Evolutionary conservation across 192 early-diverging fungal species (phyloP), one percentile per base, ranked within the genome.

Genomic region (Podila verticillata): DNA sequence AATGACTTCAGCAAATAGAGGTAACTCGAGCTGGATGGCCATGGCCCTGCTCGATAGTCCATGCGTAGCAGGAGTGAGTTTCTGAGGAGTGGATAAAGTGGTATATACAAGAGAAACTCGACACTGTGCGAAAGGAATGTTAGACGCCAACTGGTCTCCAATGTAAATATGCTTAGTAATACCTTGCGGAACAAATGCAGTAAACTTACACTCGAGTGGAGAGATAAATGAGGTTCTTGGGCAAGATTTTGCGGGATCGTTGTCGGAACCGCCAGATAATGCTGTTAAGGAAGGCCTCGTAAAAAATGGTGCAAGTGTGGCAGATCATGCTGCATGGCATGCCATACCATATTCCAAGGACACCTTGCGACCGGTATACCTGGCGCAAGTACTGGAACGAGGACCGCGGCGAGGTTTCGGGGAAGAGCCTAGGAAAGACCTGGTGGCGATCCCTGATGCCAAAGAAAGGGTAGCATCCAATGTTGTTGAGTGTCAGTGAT

Each of bases 251-350:
- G 2, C 70, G 64, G 1, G 77, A 80, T 24, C 66, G 64, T n/a
- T 68, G 70, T 60, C 77, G 48, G 35, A 80, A 66, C 19, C 65
- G 64, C 61, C 70, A 70, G 31, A 80, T 65, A 28, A 80, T 72
- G 35, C 70, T 80, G 66, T 80, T 80, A 48, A 80, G 70, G n/a
- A 80, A 72, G 6, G 77, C 77, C 20, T 80, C 77, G 44, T 80
- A 80, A 48, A 80, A 80, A n/a, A 80, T 80, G 48, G 77, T 80
- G 57, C 77, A 80, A 5, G 70, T 80, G 57, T 80, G 77, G 48
- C 77, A 80, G 12, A 80, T 80, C 77, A 80, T 80, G 51, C 77
- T 80, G 35, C 77, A 80, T 1, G 77, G 77, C 70, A 80, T 80
- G 10, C 77, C 77, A 35, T 80, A 80, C 77, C 77, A 80, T 7